Base-by-base conservation (phyloP, 2,329 filamentous ascomycete species). In the Curvularia spicifera region DNA sequence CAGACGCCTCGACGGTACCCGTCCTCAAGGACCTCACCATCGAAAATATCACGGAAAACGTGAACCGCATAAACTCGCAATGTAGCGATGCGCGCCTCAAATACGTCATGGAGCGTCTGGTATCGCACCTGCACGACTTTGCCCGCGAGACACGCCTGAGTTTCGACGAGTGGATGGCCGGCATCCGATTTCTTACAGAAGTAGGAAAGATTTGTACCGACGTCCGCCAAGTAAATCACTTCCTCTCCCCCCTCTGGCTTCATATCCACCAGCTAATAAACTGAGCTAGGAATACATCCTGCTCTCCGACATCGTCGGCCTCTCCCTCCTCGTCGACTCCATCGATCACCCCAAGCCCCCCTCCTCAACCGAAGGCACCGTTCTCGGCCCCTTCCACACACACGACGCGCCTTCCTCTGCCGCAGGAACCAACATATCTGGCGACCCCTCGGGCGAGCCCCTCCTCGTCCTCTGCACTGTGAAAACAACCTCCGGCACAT, bases 341-440 rank as follows among this genome's bases (percentile, higher is more conserved):
- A 93, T 95, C 80, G 89, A 93, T 80, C 90, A 94, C 78, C 91
- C 91, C 26, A 94, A 92, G 74, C 90, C 89, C 0, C 72, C 85
- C 0, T 76, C 80, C 43, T 83, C 83, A 28, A 95, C 91, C 26
- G 90, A 94, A 76, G 90, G 91, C 57, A 91, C 90, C 0, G 89
- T 95, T 10, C 84, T 94, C 0, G 91, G 91, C 0, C 91, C 91
- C 37, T 94, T 93, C 81, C 90, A 94, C 80, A 92, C 89, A 0
- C 89, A 93, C 78, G 89, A 93, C 70, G 90, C 90, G 7, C 82
- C 87, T 6, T 67, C 76, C 7, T 77, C 85, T 29, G 64, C 78
- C 8, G 80, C 85, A 51, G 91, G 91, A 18, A 79, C 81, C 15
- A 71, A 73, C 56, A 91, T 94, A 78, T 86, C 87, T 1, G 85